A percentile compares a stretch with the other conserved stretches of the same genome.
Evolutionary conservation across 176 grass and related monocot species (phyloP).

Genomic region (Avena atlantica): DNA sequence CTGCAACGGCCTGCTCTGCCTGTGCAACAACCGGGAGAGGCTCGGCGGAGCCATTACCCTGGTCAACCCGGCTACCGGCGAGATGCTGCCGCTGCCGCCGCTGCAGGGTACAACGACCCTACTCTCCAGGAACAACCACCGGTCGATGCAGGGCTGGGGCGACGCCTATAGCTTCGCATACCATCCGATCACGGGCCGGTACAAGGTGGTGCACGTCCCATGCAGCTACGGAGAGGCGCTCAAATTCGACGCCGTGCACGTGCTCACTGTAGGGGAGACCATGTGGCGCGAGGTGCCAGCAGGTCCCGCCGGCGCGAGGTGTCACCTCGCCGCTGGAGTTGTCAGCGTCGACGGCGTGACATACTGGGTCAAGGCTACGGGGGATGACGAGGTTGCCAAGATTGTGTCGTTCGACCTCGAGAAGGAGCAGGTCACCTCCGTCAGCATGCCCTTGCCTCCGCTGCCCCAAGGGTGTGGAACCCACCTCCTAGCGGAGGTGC

Average conservation of each 20-base stretch:
- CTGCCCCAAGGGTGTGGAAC: background rate
- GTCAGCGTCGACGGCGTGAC: background rate
- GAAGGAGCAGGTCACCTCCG: background rate
- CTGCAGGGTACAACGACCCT: too few relatives aligned
- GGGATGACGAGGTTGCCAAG: background rate
- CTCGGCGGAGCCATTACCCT: background rate
- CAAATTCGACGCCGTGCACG: background rate
- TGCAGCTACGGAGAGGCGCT: background rate
- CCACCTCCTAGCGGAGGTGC: too few relatives aligned
- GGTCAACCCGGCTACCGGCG: background rate
- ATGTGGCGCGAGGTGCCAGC: background rate
- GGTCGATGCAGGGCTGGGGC: background rate
- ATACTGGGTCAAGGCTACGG: background rate
- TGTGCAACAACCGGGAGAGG: background rate
- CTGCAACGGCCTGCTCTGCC: background rate
- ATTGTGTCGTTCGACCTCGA: background rate
- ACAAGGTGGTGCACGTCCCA: background rate
- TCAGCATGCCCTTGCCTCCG: background rate
- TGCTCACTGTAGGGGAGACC: background rate
- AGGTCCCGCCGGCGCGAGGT: background rate
- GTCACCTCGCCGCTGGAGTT: background rate
- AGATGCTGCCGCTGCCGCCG: background rate
- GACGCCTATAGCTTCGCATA: background rate
- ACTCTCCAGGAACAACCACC: too few relatives aligned
- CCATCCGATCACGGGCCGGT: background rate